These are phyloP conservation scores for Babesia bigemina DNA, from an alignment of 169 alveolate species.

Conservation along the genomic window DNA sequence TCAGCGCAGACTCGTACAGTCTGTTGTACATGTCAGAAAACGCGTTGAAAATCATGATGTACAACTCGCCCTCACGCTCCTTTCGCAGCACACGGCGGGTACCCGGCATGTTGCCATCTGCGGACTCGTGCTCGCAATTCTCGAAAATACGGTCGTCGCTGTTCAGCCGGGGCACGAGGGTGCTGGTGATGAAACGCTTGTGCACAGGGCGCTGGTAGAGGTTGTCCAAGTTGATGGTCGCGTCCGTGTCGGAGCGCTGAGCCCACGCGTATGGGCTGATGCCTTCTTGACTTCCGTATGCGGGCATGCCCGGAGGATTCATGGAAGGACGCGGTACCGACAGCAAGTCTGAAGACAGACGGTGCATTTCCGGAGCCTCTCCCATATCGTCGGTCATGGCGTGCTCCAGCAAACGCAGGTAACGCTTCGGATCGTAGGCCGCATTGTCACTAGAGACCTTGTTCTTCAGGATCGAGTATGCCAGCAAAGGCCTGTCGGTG, in stretches of 20 bases:
- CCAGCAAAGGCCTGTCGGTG: conserved; percentile 10
- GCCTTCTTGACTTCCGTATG: not conserved
- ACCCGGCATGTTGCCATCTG: not conserved
- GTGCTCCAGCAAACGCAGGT: conserved; percentile 72
- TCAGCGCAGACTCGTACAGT: conserved; percentile 74
- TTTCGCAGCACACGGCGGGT: conserved; percentile 57
- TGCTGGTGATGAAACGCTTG: conserved; percentile 1
- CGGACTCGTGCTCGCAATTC: not conserved
- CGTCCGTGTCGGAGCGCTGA: conserved; percentile 49
- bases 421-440: conserved; percentile 63
- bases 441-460: not conserved
- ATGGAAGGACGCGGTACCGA: not conserved
- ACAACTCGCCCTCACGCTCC: conserved; percentile 82
- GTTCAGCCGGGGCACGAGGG: conserved; percentile 28
- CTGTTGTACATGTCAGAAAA: conserved; percentile 79
- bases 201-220: conserved; percentile 33
- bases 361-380: not conserved
- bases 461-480: conserved; percentile 5
- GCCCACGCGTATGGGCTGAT: not conserved
- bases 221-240: conserved; percentile 45
- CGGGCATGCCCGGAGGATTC: not conserved
- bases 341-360: not conserved
- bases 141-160: conserved; percentile 33
- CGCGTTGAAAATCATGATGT: conserved; percentile 83
- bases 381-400: conserved; percentile 37